Percentiles rank a stretch among this genome's conserved stretches.
These are phyloP conservation scores for Tulasnella sp. DNA, from an alignment of 768 basidiomycete genomes.

Conservation along the genomic window DNA sequence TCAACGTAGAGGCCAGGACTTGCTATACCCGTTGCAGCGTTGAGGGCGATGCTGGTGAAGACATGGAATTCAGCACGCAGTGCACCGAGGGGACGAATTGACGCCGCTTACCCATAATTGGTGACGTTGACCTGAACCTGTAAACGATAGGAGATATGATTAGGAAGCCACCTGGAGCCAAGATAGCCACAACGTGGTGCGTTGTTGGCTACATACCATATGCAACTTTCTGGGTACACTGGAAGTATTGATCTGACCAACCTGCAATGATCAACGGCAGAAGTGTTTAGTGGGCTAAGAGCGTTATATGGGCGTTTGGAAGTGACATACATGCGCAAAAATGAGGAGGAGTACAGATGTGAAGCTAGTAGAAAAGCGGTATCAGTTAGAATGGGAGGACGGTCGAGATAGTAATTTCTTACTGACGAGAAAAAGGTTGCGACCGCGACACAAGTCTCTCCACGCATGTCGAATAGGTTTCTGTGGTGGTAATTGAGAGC, in stretches of 20 bases:
- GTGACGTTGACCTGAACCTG: slow-evolving; percentile 19
- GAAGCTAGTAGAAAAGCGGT: slow-evolving; percentile 12
- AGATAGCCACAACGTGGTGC: background rate
- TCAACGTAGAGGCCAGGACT: slow-evolving; percentile 17
- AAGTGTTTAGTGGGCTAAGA: background rate
- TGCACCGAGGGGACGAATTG: background rate
- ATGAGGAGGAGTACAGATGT: slow-evolving; percentile 17
- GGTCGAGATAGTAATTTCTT: background rate
- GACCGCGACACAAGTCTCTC: slow-evolving; percentile 12
- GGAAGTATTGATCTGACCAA: slow-evolving; percentile 18
- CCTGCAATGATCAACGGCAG: slow-evolving; percentile 5
- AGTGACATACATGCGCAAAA: slow-evolving; percentile 18
- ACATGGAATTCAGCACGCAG: background rate
- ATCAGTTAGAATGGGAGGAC: background rate
- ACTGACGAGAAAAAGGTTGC: slow-evolving; percentile 16
- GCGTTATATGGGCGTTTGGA: background rate
- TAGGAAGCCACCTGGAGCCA: background rate
- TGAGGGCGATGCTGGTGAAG: slow-evolving; percentile 9
- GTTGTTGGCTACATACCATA: slow-evolving; percentile 11
- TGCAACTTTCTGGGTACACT: slow-evolving; percentile 15
- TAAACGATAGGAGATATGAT: background rate
- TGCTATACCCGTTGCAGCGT: slow-evolving; percentile 16
- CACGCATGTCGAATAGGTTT: slow-evolving; percentile 4
- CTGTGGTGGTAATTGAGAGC: too few relatives aligned
- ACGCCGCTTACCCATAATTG: slow-evolving; percentile 15